Base-by-base conservation (phyloP, 768 basidiomycete genomes). In the Coprinopsis sp. region DNA sequence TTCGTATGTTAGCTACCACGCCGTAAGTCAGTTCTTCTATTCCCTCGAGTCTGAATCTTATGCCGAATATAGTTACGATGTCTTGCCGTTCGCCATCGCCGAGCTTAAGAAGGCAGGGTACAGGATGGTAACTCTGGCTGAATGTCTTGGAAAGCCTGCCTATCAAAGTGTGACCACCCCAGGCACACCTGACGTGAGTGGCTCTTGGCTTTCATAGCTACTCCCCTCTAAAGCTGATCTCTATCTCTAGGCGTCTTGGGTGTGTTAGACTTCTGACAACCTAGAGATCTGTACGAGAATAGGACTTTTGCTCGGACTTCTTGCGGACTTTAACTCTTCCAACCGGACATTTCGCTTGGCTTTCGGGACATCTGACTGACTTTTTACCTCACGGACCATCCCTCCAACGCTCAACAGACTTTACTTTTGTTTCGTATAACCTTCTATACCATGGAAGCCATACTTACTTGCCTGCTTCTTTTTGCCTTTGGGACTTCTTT, bases 1-100 rank as follows among this genome's bases (percentile, higher is more conserved):
- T 21, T 11, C 36, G 28, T 34, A 33, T 14, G 29, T 28, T 28
- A 71, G 70, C 63, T 55, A 67, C 63, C 27, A 70, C 71, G 40
- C 64, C 58, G 66, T 69, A 55, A 51, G 66, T 56, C 22, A 18
- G n/a, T 23, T 36, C 31, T 23, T 36, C 27, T 41, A 33, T 46
- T 64, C 53, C 7, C 54, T 62, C 38, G 50, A 59, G 21, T 64
- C 66, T 7, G 38, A 64, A 14, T 64, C 64, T 0, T 58, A 61
- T 33, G 66, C 62, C 24, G 16, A 24, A 16, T 21, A 3, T 31
- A 52, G 51, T 28, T 6, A 50, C 19, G 30, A 47, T 5, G 48
- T 52, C 19, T 31, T 55, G 7, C 51, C 51, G 1, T 46, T 50
- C 23, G 51, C 51, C 22, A 55, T 55, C 29, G 45, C 41, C 29